Percentiles rank a stretch among this genome's conserved stretches.
These are phyloP conservation scores for Herpetospermum pedunculosum DNA, from an alignment of 306 rosid genomes.

Conservation along the genomic window DNA sequence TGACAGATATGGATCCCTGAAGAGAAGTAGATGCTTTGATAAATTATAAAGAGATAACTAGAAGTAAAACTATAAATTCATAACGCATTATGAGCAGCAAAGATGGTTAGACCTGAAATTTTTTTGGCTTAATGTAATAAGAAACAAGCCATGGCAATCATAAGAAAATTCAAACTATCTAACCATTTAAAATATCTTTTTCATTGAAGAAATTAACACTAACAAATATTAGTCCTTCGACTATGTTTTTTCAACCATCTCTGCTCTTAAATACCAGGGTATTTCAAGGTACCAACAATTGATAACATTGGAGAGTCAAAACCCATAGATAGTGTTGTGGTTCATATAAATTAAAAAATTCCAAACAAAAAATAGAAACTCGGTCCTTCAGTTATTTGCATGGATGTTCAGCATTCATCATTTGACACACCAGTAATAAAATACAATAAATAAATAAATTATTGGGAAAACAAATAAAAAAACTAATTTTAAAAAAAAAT, in stretches of 20 bases:
- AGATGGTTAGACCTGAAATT: not conserved
- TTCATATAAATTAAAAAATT: not conserved
- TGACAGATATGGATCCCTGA: constrained; percentile 85
- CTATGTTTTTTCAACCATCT: not conserved
- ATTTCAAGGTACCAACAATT: not conserved
- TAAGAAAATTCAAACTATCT: not conserved
- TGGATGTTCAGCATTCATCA: not conserved
- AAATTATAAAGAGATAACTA: constrained; percentile 7
- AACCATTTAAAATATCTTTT: not conserved
- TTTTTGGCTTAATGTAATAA: not conserved
- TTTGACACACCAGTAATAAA: not conserved
- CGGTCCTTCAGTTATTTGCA: not conserved
- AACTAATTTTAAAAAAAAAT: no score
- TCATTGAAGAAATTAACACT: not conserved
- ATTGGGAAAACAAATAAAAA: not conserved
- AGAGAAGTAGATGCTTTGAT: constrained; percentile 17
- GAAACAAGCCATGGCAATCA: not conserved
- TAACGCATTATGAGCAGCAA: not conserved
- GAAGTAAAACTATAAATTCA: not conserved
- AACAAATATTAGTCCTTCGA: not conserved
- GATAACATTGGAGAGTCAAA: not conserved
- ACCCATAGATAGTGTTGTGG: not conserved
- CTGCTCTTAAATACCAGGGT: not conserved
- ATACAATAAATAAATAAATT: not conserved
- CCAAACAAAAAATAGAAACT: not conserved